phyloP scores from a whole-genome alignment of 805 yeast genomes.

The Candida chilensis region DNA sequence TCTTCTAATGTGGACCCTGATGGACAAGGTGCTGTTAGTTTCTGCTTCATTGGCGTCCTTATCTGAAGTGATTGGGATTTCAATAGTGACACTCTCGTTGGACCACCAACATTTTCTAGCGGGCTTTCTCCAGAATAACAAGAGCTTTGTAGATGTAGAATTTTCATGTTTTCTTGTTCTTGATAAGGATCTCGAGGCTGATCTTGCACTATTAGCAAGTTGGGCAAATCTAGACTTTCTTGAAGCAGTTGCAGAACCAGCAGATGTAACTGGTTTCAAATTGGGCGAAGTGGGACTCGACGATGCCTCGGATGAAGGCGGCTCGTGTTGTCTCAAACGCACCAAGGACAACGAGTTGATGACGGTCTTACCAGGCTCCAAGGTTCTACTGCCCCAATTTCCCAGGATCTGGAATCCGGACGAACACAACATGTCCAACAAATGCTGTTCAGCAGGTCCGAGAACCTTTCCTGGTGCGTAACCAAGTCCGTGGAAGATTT shows the following conservation, averaged over 20 bases:
- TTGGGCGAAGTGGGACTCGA: constrained; percentile 34
- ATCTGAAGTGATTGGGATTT: constrained; percentile 16
- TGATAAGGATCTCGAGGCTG: constrained; percentile 50
- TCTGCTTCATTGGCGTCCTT: constrained; percentile 17
- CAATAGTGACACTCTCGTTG: constrained; percentile 42
- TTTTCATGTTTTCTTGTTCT: constrained; percentile 28
- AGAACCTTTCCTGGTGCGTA: constrained; percentile 41
- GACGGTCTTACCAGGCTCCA: constrained; percentile 84
- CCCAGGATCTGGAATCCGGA: constrained; percentile 69
- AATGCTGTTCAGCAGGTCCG: constrained; percentile 90
- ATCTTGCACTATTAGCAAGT: constrained; percentile 51
- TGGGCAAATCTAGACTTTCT: constrained; percentile 51
- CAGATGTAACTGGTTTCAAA: constrained; percentile 33
- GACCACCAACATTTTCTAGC: constrained; percentile 99
- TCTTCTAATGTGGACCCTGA: constrained; percentile 79
- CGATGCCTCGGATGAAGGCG: constrained; percentile 14
- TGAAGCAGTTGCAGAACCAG: constrained; percentile 20
- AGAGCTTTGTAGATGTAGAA: constrained; percentile 46
- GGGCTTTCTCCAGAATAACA: constrained; percentile 94
- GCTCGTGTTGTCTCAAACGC: constrained; percentile 31
- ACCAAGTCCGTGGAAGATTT: constrained; percentile 78
- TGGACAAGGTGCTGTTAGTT: constrained; percentile 16
- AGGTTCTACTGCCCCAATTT: constrained; percentile 82
- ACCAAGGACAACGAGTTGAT: constrained; percentile 74
- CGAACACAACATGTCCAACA: constrained; percentile 88